Evolutionary conservation across 768 basidiomycete species (phyloP), one percentile per base, ranked within the genome.

Genomic region (Termitomyces sp.): DNA sequence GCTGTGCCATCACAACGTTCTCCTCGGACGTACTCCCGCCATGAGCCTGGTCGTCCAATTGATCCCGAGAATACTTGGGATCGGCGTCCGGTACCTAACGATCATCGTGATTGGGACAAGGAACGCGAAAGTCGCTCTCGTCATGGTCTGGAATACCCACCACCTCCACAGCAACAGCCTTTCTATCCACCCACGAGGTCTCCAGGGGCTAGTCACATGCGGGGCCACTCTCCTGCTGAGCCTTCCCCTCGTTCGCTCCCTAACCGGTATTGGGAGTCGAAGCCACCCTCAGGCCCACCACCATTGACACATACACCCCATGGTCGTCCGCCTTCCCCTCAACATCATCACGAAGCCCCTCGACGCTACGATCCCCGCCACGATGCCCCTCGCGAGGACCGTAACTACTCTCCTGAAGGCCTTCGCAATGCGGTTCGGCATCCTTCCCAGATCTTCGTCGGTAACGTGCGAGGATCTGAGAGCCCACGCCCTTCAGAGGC

Each of bases 351-450:
- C 12, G 84, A 84, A 53, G 75, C 69, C 30, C 66, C 78, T 0
- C 76, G 83, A 62, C 77, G 88, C 18, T 90, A 89, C 61, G 88
- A 89, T 64, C 86, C 86, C 6, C 76, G 82, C 22, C 81, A 81
- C 60, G 83, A 84, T 65, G 80, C 69, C n/a, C 56, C 59, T 12
- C 73, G 78, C 18, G 81, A 83, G 54, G 74, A 74, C 31, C 73
- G 69, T 44, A 68, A 73, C 46, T 81, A 84, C 58, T 83, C 83
- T 3, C 80, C 81, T 0, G 84, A 83, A 46, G 73, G 72, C 1
- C 63, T 69, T 41, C 72, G 76, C n/a, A 66, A 66, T 18, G 64
- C 71, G 31, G 55, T 67, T 11, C 72, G 73, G 30, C 72, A 73
- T 37, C 67, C 69, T 15, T 71, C 74, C 18, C 75, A 72, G 37